Evolutionary conservation across 2,329 filamentous ascomycete species (phyloP), one percentile per base, ranked within the genome.

Genomic region (Aspergillus luchuensis): DNA sequence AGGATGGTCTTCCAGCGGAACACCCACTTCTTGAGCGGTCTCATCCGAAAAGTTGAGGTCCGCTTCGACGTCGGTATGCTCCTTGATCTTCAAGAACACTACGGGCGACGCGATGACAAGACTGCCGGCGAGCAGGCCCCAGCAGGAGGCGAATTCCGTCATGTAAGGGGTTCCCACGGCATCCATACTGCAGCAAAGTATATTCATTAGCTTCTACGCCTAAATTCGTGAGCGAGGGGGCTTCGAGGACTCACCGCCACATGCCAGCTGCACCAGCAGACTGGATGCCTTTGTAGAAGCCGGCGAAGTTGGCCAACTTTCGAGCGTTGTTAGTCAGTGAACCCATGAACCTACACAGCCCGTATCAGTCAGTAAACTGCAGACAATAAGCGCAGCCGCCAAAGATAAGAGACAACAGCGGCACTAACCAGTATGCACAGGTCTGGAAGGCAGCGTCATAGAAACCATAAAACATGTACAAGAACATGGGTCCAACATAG

Each of bases 381-480:
- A 45, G 15, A 25, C 10, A 36, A 39, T 38, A 13, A 47, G 5
- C 23, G n/a, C 10, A 13, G 25, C 13, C 15, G n/a, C 11, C 15
- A 13, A 8, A 54, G 43, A 3, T 7, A 11, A 15, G 8, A 41
- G 36, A 28, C 11, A 38, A 38, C 17, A 57, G 45, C 11, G 51
- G 11, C 36, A 73, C 81, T 68, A 74, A 85, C 93, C 93, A 97
- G 82, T 98, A 97, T 53, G 93, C 88, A 70, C 83, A 88, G 0
- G 92, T 94, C 81, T 98, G 94, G 89, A 92, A 97, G 57, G 88
- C 86, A 47, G 93, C 91, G 74, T 97, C 94, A 69, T 89, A 95
- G 76, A 95, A 89, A 43, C 92, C 92, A 74, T 95, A 96, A 77
- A 93, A 93, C 70, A 96, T 91, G 81, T 92, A 96, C 56, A 96